Percentiles rank a stretch among this genome's conserved stretches.
Evolutionary conservation across 2,329 filamentous ascomycete species (phyloP).

Genomic region (Aspergillus aculeatus): DNA sequence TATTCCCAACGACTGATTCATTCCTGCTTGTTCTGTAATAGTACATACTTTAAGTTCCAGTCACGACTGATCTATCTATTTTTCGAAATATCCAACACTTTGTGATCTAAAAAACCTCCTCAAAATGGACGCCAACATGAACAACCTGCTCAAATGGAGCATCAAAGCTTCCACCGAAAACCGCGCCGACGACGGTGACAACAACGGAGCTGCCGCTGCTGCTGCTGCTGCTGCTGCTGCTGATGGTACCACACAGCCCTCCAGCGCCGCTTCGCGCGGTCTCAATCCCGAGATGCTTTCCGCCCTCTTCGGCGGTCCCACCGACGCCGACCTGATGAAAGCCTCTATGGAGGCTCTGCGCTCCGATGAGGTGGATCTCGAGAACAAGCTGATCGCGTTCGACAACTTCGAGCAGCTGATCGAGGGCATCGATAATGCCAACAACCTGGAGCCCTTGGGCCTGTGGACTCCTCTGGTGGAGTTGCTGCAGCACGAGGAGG

Average conservation of each 20-base stretch:
- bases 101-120: slow-evolving; percentile 11
- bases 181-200: slow-evolving; percentile 35
- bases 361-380: slow-evolving; percentile 64
- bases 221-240: slow-evolving; percentile 35
- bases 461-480: slow-evolving; percentile 80
- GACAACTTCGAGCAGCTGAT: slow-evolving; percentile 95
- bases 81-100: neutral
- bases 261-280: slow-evolving; percentile 26
- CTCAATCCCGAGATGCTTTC: slow-evolving; percentile 70
- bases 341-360: slow-evolving; percentile 75
- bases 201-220: slow-evolving; percentile 29
- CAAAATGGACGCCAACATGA: slow-evolving; percentile 64
- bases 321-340: slow-evolving; percentile 89
- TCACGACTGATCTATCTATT: too few species aligned
- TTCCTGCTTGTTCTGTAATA: too few species aligned
- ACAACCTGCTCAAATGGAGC: slow-evolving; percentile 77
- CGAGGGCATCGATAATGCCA: slow-evolving; percentile 92
- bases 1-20: too few species aligned
- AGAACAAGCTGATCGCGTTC: slow-evolving; percentile 78
- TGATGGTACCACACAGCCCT: slow-evolving; percentile 29
- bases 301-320: slow-evolving; percentile 76
- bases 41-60: too few species aligned
- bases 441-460: slow-evolving; percentile 76
- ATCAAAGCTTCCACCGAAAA: slow-evolving; percentile 58
- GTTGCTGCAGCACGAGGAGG: slow-evolving; percentile 67